phyloP scores from a whole-genome alignment of 768 basidiomycete species.

The Pholiota molesta region DNA sequence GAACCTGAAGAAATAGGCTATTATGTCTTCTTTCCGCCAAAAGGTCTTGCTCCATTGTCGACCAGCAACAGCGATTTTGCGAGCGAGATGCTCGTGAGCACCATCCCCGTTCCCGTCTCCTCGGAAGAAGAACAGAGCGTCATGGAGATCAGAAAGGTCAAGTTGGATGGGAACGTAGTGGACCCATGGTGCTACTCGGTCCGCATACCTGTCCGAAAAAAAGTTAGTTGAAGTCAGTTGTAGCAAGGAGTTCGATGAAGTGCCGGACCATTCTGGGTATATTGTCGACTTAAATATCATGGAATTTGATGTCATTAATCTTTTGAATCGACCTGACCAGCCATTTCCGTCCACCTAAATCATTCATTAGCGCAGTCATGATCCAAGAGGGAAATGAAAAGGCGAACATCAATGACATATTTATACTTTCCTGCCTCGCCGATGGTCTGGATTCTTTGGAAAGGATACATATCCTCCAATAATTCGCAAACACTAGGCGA shows the following conservation, averaged over 20 bases:
- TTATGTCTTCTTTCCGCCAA: slow-evolving; percentile 65
- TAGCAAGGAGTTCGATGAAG: background rate
- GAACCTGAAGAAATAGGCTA: slow-evolving; percentile 61
- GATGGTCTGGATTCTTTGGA: slow-evolving; percentile 44
- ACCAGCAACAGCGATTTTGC: slow-evolving; percentile 50
- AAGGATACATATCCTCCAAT: slow-evolving; percentile 52
- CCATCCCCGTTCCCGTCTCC: slow-evolving; percentile 59
- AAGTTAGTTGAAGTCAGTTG: background rate
- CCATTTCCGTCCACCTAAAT: slow-evolving; percentile 62
- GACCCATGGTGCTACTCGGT: slow-evolving; percentile 67
- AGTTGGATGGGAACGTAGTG: slow-evolving; percentile 75
- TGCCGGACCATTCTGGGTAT: slow-evolving; percentile 69
- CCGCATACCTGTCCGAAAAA: slow-evolving; percentile 47
- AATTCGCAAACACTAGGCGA: slow-evolving; percentile 41
- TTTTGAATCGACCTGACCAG: slow-evolving; percentile 73
- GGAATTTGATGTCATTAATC: slow-evolving; percentile 62
- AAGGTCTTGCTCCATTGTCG: slow-evolving; percentile 56
- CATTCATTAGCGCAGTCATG: background rate
- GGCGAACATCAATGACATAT: slow-evolving; percentile 59
- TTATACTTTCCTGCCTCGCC: slow-evolving; percentile 59
- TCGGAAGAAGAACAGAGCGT: slow-evolving; percentile 73
- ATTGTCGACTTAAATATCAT: slow-evolving; percentile 72
- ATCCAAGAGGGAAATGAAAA: background rate
- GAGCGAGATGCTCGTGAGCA: slow-evolving; percentile 62
- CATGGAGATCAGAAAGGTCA: slow-evolving; percentile 70